Base-by-base conservation (phyloP, 805 yeast genomes). In the Pichia phayaonensis region DNA sequence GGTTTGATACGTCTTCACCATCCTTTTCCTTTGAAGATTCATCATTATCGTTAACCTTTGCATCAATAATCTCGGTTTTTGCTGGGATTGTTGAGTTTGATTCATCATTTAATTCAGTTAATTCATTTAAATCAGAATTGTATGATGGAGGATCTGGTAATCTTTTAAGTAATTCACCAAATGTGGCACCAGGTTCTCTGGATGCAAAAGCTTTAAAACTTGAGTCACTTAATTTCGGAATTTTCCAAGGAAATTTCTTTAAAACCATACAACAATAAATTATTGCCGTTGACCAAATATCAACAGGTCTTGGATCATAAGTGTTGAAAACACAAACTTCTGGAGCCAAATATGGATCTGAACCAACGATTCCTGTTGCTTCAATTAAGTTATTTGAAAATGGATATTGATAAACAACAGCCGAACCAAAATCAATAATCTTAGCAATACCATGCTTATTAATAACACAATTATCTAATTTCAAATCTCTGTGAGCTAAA, bases 161-260 rank as follows among this genome's bases (percentile, higher is more conserved):
- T 52, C 72, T 68, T 52, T 81, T 76, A 51, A 83, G 72, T 46
- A 83, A 62, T 26, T 84, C 82, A 56, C 83, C 81, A 53, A 86
- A 69, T 0, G 90, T 79, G 47, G 74, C 80, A 50, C 86, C 86
- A 34, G 83, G 77, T 57, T 79, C 83, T 29, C 90, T 79, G 26
- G 86, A 79, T 43, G 92, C 84, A 64, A 87, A 90, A 58, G 87
- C 65, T 67, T 86, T 87, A 70, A 90, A 90, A 54, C 94, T 83
- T 58, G 82, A 79, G 66, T 90, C 97, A 46, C 84, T 73, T 47
- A 81, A 67, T 61, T 87, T 84, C 10, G 97, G 97, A 8, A 88
- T 87, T 63, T 88, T 89, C 97, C 97, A 90, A 10, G 97, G 97
- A 69, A 90, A 90, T 69, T 89, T 86, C 63, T 88, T 84, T 65